Base-by-base conservation (phyloP, 139 green algal species). In the Prasinococcaceae sp. region DNA sequence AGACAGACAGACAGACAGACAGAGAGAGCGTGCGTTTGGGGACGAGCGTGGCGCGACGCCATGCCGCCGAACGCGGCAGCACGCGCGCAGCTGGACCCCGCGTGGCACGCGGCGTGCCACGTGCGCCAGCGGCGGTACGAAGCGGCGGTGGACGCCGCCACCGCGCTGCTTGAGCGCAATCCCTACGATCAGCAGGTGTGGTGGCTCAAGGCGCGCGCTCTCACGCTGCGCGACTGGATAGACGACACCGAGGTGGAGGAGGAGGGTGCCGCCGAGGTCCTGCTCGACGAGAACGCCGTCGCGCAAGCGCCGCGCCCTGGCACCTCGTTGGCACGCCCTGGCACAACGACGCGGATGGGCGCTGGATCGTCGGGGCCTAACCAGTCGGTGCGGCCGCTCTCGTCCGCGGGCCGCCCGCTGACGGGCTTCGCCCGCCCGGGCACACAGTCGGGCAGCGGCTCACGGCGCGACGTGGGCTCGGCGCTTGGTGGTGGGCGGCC, bases 231-330 rank as follows among this genome's bases (percentile, higher is more conserved):
- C 36, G 76, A 79, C 50, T 90, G 75, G 76, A 77, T 90, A 4
- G 75, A 90, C 64, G 81, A 90, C 53, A 84, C 71, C 4, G 81
- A 90, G 24, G 63, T 86, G 2, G 78, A 86, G 49, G 81, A 86
- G 46, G 78, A 86, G 71, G 74, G 74, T 17, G 58, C 81, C 30
- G 73, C 67, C 26, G 80, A 89, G 35, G 4, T 76, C 27, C 53
- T 88, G 25, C 59, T 88, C 63, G 80, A 88, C 53, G 75, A 83
- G 39, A 58, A 84, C 58, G 61, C 74, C 22, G 60, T 69, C 6
- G 70, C 75, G 1, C 55, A 75, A 25, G 68, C 75, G 48, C 65
- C 77, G 73, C 77, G 6, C 76, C n/a, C n/a, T n/a, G n/a, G 79
- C 5, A 87, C 79, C 4, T 83, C 74, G 0, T 53, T 87, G 35